Conservation (phyloP, 768 basidiomycete species). For the Harrya chromipes region DNA sequence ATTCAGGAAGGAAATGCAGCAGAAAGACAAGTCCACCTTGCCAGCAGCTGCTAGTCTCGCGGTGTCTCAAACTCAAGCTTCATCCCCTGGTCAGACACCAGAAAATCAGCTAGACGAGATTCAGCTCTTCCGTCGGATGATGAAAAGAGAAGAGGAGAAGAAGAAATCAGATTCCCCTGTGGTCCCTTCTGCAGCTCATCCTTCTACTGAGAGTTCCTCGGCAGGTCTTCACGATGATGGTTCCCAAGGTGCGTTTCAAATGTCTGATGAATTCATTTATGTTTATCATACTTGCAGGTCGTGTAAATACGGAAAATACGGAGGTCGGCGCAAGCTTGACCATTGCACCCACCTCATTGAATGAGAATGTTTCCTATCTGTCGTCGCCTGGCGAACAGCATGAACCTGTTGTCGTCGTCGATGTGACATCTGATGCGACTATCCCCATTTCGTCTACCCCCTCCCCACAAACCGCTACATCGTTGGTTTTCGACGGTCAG, state of each 20-base stretch:
- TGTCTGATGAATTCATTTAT: neutral
- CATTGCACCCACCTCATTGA: slow-evolving; percentile 2
- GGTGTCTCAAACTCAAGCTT: slow-evolving; percentile 20
- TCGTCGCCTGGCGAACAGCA: slow-evolving; percentile 17
- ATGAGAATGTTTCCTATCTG: slow-evolving; percentile 11
- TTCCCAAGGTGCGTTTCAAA: slow-evolving; percentile 20
- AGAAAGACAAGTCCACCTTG: slow-evolving; percentile 56
- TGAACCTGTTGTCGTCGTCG: neutral
- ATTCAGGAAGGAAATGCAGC: slow-evolving; percentile 83
- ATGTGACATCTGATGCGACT: slow-evolving; percentile 2
- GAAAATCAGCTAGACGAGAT: slow-evolving; percentile 70
- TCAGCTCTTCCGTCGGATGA: slow-evolving; percentile 77
- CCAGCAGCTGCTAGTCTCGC: slow-evolving; percentile 8
- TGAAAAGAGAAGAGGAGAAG: slow-evolving; percentile 71
- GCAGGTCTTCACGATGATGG: slow-evolving; percentile 5
- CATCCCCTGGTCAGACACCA: slow-evolving; percentile 14
- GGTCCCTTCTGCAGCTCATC: neutral
- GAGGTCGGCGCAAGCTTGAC: slow-evolving; percentile 10
- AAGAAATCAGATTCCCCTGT: slow-evolving; percentile 32
- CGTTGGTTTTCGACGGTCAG: slow-evolving; percentile 6
- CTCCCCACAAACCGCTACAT: slow-evolving; percentile 8
- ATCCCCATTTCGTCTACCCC: slow-evolving; percentile 11
- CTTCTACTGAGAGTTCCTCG: slow-evolving; percentile 13
- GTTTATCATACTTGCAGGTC: slow-evolving; percentile 16
- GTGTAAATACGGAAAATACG: slow-evolving; percentile 3